phyloP scores from a whole-genome alignment of 805 yeast genomes.

The Metschnikowia reukaufii region DNA sequence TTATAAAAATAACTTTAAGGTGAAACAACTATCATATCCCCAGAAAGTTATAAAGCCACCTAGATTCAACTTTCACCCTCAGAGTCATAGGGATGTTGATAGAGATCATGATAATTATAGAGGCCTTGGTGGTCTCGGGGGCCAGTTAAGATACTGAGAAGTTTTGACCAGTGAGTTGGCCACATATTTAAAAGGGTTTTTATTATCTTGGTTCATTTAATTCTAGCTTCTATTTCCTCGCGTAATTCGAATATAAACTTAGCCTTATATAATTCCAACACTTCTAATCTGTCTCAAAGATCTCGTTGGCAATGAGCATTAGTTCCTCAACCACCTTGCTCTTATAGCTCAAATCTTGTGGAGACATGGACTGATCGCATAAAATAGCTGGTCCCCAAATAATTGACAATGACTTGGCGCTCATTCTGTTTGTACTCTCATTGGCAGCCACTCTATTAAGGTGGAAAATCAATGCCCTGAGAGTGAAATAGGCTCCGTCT shows the following conservation, averaged over 20 bases:
- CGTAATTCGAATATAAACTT: neutral
- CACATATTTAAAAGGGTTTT: no score
- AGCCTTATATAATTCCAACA: neutral
- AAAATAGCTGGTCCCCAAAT: conserved; percentile 95
- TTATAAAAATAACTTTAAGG: conserved; percentile 30
- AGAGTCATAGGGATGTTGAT: conserved; percentile 6
- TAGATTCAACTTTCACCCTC: conserved; percentile 26
- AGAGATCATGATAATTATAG: conserved; percentile 5
- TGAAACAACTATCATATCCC: conserved; percentile 24
- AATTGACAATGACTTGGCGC: conserved; percentile 72
- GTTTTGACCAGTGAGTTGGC: neutral
- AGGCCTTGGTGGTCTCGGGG: conserved; percentile 6
- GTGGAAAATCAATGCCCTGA: conserved; percentile 83
- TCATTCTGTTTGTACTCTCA: conserved; percentile 75
- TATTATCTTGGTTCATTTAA: neutral
- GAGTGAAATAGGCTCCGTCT: conserved; percentile 92
- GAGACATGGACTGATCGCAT: conserved; percentile 60
- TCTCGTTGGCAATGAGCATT: conserved; percentile 78
- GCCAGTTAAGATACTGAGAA: conserved; percentile 14
- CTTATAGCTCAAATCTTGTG: conserved; percentile 73
- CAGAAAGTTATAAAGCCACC: conserved; percentile 38
- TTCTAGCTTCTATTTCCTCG: neutral
- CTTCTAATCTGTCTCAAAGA: conserved; percentile 41
- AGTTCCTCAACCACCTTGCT: conserved; percentile 81
- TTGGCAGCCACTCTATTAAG: conserved; percentile 68